phyloP scores from a whole-genome alignment of 768 basidiomycete genomes.

The Mycena haematopus region DNA sequence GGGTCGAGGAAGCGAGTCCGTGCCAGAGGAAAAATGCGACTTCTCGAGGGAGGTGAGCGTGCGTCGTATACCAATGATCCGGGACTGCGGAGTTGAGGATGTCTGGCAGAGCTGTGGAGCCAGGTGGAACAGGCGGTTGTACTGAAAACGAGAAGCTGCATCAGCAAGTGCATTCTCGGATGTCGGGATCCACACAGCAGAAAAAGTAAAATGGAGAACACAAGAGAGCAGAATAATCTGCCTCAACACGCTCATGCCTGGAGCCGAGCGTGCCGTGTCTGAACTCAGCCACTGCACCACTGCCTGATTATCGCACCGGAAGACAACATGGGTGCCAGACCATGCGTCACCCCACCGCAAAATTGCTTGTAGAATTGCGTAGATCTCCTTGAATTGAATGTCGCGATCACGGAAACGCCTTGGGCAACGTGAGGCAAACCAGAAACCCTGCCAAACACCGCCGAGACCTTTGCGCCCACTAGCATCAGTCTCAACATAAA shows the following conservation, averaged over 20 bases:
- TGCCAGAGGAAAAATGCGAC: conserved; percentile 25
- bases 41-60: conserved; percentile 16
- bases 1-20: conserved; percentile 22
- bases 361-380: conserved; percentile 39
- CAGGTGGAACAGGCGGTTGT: conserved; percentile 19
- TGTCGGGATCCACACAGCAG: conserved; percentile 22
- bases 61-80: conserved; percentile 14
- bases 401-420: conserved; percentile 32
- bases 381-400: conserved; percentile 44
- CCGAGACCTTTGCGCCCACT: conserved; percentile 32
- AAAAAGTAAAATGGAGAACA: conserved; percentile 22
- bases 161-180: conserved; percentile 25
- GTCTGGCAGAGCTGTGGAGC: conserved; percentile 11
- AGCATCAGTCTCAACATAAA: conserved; percentile 39
- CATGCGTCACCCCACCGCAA: conserved; percentile 37
- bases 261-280: no score
- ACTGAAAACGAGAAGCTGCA: conserved; percentile 29
- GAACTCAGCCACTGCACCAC: conserved; percentile 22
- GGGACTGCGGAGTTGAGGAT: conserved; percentile 18
- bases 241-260: background rate
- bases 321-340: conserved; percentile 35
- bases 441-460: conserved; percentile 20
- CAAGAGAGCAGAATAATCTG: conserved; percentile 14
- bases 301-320: conserved; percentile 39
- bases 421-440: conserved; percentile 38